phyloP scores from a whole-genome alignment of 2,329 filamentous ascomycete genomes.

The Macrophomina tecta region DNA sequence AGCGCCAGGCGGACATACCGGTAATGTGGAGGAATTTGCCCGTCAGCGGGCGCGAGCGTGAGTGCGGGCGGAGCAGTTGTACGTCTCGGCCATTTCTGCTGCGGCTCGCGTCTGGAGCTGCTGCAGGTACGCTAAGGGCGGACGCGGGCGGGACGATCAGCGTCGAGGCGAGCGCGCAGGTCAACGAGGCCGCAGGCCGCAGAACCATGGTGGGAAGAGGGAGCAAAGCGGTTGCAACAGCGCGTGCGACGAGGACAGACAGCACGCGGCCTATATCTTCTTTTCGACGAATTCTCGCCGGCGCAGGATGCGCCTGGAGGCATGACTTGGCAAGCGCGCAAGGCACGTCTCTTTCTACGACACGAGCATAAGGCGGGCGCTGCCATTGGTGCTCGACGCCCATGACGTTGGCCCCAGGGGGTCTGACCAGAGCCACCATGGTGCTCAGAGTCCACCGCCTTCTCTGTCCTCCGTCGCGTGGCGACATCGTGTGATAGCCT shows the following conservation, averaged over 20 bases:
- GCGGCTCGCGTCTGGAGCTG: not conserved
- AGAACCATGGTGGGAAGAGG: slow-evolving; percentile 34
- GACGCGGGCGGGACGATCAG: slow-evolving; percentile 29
- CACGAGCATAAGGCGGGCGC: slow-evolving; percentile 19
- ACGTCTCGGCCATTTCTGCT: slow-evolving; percentile 14
- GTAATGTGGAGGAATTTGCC: slow-evolving; percentile 89
- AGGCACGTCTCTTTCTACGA: slow-evolving; percentile 21
- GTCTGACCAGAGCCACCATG: slow-evolving; percentile 14
- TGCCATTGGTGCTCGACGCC: not conserved
- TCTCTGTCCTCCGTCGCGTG: slow-evolving; percentile 6
- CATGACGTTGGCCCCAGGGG: slow-evolving; percentile 18
- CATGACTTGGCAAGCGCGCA: slow-evolving; percentile 20
- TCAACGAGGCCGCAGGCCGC: slow-evolving; percentile 34
- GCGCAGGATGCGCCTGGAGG: slow-evolving; percentile 10
- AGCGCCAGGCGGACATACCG: slow-evolving; percentile 59
- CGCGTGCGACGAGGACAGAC: not conserved
- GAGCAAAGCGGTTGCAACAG: too few relatives aligned
- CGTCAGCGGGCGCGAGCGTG: slow-evolving; percentile 31
- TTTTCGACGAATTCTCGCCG: not conserved
- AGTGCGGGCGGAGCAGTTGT: slow-evolving; percentile 30
- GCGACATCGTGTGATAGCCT: not conserved
- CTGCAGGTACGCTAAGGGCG: slow-evolving; percentile 21
- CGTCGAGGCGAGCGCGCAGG: slow-evolving; percentile 38
- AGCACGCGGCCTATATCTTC: slow-evolving; percentile 21
- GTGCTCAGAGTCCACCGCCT: slow-evolving; percentile 22